phyloP scores from a whole-genome alignment of 192 early-diverging fungal species.

The Gamsiella multidivaricata region DNA sequence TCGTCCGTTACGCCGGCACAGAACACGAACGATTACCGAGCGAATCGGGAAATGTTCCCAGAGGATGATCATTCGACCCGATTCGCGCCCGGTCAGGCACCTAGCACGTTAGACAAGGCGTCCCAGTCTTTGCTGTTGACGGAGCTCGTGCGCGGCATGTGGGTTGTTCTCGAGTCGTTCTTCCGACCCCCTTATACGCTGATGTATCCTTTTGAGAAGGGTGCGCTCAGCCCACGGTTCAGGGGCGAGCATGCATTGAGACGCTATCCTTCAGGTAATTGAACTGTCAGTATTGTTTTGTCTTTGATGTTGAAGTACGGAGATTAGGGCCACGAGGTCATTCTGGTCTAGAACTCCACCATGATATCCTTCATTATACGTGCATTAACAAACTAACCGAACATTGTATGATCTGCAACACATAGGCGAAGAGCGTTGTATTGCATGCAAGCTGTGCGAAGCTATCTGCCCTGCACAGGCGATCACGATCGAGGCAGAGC shows the following conservation, averaged over 20 bases:
- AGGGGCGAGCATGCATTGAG: constrained; percentile 96
- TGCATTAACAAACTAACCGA: too few species aligned
- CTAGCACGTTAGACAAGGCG: constrained; percentile 58
- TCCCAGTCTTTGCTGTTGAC: constrained; percentile 90
- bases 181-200: constrained; percentile 98
- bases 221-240: constrained; percentile 91
- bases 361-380: too few species aligned
- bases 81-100: constrained; percentile 28
- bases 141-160: constrained; percentile 92
- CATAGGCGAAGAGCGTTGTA: constrained; percentile 95
- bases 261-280: constrained; percentile 89
- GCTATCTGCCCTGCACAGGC: constrained; percentile 98
- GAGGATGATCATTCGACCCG: constrained; percentile 50
- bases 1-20: constrained; percentile 25
- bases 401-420: background rate
- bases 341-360: too few species aligned
- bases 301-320: too few species aligned
- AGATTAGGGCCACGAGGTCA: too few species aligned
- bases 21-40: constrained; percentile 52
- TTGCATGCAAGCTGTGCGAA: constrained; percentile 98
- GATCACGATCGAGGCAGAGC: constrained; percentile 98
- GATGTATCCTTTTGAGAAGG: constrained; percentile 97
- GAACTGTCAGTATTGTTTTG: too few species aligned
- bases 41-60: constrained; percentile 51
- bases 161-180: constrained; percentile 90